These are phyloP conservation scores for Neckera pumila DNA, from an alignment of 225 moss, liverwort and hornwort genomes.

Conservation along the genomic window DNA sequence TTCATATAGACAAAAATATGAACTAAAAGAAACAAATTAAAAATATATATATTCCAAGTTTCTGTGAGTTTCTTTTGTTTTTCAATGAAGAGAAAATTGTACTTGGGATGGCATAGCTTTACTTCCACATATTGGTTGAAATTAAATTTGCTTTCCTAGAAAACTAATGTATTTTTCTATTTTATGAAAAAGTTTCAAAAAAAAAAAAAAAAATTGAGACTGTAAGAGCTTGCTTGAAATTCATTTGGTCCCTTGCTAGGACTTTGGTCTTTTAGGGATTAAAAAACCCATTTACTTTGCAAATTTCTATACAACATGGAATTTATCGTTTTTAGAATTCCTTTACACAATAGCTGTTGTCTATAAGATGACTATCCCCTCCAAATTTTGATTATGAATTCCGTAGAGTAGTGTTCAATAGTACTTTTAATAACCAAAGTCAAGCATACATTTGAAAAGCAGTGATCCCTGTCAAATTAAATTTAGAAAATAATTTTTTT, in stretches of 20 bases:
- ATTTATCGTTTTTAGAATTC: not conserved
- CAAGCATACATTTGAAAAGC: not conserved
- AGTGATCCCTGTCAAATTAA: not conserved
- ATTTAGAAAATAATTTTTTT: not conserved
- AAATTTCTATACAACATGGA: not conserved
- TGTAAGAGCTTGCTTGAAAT: too few relatives aligned
- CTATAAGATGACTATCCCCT: not conserved
- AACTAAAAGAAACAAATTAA: too few relatives aligned
- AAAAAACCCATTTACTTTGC: not conserved
- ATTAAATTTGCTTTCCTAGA: too few relatives aligned
- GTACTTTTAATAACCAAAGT: not conserved
- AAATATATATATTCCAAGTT: too few relatives aligned
- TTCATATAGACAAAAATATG: too few relatives aligned
- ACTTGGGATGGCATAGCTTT: too few relatives aligned
- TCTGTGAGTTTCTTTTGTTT: too few relatives aligned
- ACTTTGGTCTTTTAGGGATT: too few relatives aligned
- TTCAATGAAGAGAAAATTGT: fast-evolving
- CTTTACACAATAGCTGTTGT: not conserved
- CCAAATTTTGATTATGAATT: not conserved
- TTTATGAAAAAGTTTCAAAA: too few relatives aligned
- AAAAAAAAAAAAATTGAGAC: too few relatives aligned
- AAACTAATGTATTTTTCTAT: too few relatives aligned
- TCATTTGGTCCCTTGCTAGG: fast-evolving
- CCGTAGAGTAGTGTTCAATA: not conserved
- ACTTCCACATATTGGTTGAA: fast-evolving